phyloP scores from a whole-genome alignment of 768 basidiomycete species.

The Agaricus subrufescens region DNA sequence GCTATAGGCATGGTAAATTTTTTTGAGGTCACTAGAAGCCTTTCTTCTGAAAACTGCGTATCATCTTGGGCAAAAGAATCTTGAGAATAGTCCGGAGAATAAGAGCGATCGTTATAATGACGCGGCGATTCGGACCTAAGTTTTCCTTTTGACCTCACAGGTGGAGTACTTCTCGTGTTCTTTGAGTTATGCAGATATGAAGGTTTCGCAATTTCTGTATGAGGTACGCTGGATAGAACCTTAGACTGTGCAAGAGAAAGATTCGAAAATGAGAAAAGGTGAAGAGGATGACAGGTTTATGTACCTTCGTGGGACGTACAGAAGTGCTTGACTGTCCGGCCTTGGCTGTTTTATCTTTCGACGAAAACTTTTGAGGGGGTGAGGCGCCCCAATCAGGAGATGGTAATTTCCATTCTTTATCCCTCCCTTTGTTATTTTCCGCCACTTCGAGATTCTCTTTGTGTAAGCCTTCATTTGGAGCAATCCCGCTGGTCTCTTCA shows the following conservation, averaged over 20 bases:
- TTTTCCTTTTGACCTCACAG: conserved; percentile 9
- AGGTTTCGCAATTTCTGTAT: conserved; percentile 10
- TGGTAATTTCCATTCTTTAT: conserved; percentile 6
- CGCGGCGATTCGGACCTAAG: conserved; percentile 10
- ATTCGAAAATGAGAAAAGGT: neutral
- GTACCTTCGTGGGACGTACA: conserved; percentile 10
- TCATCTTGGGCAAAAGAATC: conserved; percentile 59
- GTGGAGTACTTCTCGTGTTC: neutral
- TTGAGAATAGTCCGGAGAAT: conserved; percentile 34
- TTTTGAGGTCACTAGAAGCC: conserved; percentile 40
- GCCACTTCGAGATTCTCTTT: conserved; percentile 42
- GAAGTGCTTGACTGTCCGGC: conserved; percentile 14
- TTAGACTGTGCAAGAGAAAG: conserved; percentile 13
- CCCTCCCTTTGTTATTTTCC: neutral
- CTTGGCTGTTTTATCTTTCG: neutral
- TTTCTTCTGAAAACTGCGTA: conserved; percentile 43
- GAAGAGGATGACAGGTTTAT: neutral
- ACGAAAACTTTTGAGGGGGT: conserved; percentile 16
- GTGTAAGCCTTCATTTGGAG: conserved; percentile 37
- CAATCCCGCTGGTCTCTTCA: conserved; percentile 22
- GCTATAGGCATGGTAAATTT: conserved; percentile 56
- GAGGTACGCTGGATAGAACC: conserved; percentile 11
- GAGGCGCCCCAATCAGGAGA: conserved; percentile 17
- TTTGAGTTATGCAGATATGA: neutral
- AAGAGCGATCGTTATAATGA: neutral